A percentile compares a stretch with the other conserved stretches of the same genome.
Evolutionary conservation across 2,329 filamentous ascomycete species (phyloP).

Genomic region (Drechslerella dactyloides): DNA sequence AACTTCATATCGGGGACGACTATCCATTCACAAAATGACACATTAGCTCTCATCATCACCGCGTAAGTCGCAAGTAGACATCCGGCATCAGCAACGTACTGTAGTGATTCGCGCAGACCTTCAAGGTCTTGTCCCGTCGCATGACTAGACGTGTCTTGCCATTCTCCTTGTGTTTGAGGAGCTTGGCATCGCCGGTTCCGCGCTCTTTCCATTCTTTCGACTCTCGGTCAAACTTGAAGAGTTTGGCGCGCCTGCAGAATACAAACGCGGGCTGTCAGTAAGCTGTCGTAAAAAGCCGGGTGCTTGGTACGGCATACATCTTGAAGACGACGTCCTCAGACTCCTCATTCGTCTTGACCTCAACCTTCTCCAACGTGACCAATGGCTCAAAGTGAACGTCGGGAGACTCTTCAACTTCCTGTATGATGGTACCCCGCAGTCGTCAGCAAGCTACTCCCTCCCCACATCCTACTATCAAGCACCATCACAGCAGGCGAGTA

Average conservation of each 20-base stretch:
- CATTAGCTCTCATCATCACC: constrained; percentile 51
- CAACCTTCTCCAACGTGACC: constrained; percentile 92
- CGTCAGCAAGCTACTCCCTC: constrained; percentile 1
- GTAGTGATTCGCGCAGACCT: constrained; percentile 99
- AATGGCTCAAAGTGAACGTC: constrained; percentile 98
- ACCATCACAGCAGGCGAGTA: too few species aligned
- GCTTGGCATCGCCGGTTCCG: constrained; percentile 91
- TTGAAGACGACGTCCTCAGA: constrained; percentile 97
- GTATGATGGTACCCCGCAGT: neutral
- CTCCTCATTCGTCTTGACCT: constrained; percentile 98
- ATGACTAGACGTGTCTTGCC: constrained; percentile 97
- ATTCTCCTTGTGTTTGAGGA: constrained; percentile 99
- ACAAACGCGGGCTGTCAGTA: constrained; percentile 14
- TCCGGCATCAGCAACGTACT: constrained; percentile 66
- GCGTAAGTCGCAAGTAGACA: constrained; percentile 1
- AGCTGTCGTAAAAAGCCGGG: constrained; percentile 6
- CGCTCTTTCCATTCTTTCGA: constrained; percentile 98
- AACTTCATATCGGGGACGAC: constrained; percentile 99
- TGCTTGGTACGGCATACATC: constrained; percentile 66
- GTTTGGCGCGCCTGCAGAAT: constrained; percentile 80
- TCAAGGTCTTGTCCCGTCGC: constrained; percentile 99
- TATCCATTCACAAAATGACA: constrained; percentile 57
- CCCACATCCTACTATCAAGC: too few species aligned
- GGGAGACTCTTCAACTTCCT: constrained; percentile 81
- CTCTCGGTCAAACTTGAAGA: constrained; percentile 96